Evolutionary conservation across 2,329 filamentous ascomycete species (phyloP).

Genomic region (Chrysoporthe deuterocubensis): DNA sequence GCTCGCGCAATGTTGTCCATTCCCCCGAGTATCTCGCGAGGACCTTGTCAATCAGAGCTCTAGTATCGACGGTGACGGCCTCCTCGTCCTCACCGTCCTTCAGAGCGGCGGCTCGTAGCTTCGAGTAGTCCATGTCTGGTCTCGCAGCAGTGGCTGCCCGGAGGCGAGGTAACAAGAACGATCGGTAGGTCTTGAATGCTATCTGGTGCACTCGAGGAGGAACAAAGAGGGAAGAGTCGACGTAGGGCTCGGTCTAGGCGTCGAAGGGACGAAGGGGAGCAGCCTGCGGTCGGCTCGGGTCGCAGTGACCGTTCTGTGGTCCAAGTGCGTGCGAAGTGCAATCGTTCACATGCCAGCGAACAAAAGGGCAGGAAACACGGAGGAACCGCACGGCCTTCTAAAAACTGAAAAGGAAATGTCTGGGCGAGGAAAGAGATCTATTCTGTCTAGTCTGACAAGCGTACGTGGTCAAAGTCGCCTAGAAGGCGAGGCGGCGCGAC

Average conservation of each 20-base stretch:
- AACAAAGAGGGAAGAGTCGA: neutral
- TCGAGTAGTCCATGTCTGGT: slow-evolving; percentile 67
- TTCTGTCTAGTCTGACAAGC: neutral
- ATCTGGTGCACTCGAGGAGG: neutral
- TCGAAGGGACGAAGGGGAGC: neutral
- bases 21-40: slow-evolving; percentile 95
- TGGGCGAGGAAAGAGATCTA: neutral
- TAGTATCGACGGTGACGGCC: slow-evolving; percentile 95
- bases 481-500: slow-evolving; percentile 1
- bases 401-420: neutral
- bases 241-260: neutral
- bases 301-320: slow-evolving; percentile 1
- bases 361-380: neutral
- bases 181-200: neutral
- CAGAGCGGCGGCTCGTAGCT: slow-evolving; percentile 85
- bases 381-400: neutral
- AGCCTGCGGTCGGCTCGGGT: neutral
- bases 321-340: neutral
- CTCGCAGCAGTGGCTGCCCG: slow-evolving; percentile 10
- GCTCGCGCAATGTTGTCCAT: slow-evolving; percentile 86
- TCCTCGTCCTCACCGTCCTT: slow-evolving; percentile 88
- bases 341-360: slow-evolving; percentile 4
- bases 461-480: neutral
- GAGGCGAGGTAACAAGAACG: neutral
- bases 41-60: slow-evolving; percentile 96